Evolutionary conservation across 2,329 filamentous ascomycete genomes (phyloP), one percentile per base, ranked within the genome.

Genomic region (Pseudopyrenochaeta lycopersici): DNA sequence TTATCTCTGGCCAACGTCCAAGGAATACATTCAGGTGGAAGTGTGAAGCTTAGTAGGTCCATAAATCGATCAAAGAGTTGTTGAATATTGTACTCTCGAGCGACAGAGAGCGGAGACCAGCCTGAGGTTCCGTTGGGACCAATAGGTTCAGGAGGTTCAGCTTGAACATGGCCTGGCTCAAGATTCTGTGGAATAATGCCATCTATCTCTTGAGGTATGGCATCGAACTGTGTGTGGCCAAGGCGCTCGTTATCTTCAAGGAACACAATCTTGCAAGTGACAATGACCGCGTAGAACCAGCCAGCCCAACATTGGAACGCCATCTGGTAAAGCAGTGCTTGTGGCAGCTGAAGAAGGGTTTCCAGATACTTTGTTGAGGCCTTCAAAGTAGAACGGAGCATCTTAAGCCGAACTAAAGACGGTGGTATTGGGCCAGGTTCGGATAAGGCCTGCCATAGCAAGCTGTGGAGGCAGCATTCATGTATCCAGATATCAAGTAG

Each of bases 231-330:
- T 14, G 59, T 62, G 30, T 49, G 33, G 0, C 54, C 56, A 27
- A 58, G 44, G 9, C 49, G 53, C 17, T 67, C 64, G 45, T 67
- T 62, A 2, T 64, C 63, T 35, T 58, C 42, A 11, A 67, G 55
- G 30, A 69, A 67, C 1, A 67, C 64, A 1, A 67, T 48, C 39
- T 66, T 69, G 52, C 66, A 69, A n/a, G 55, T 58, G 3, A 69
- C 33, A 12, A 69, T 60, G 10, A 58, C 49, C n/a, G 58, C 50
- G 30, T 69, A 67, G 49, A 67, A 65, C 61, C 63, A 69, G 11
- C 51, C 55, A 1, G 60, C 45, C 66, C 63, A 69, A 0, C 52
- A 27, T 4, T 52, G 52, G 9, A 66, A 57, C 2, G 54, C 41
- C 20, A 69, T 51, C 5, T 57, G 51, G 31, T 60, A 57, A 2